These are phyloP conservation scores for Chrysoporthe cubensis DNA, from an alignment of 2,329 filamentous ascomycete genomes.

Conservation along the genomic window DNA sequence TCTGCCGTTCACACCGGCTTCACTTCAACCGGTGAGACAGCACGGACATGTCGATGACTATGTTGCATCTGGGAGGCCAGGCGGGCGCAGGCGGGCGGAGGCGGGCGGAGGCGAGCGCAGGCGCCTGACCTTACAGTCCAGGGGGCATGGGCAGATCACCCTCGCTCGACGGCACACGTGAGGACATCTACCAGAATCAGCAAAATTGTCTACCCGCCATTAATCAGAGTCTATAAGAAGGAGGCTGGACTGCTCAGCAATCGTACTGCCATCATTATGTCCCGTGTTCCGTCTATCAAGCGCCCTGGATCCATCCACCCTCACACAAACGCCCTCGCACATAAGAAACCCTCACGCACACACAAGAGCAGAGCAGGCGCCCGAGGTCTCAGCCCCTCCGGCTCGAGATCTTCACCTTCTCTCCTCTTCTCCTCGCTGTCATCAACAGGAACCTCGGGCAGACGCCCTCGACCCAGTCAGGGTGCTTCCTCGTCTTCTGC, in stretches of 20 bases:
- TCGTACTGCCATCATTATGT: not conserved
- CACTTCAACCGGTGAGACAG: not conserved
- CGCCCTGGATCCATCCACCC: too few species aligned
- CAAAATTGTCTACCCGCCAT: not conserved
- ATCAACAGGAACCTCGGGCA: conserved; percentile 30
- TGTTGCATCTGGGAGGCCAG: not conserved
- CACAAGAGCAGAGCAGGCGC: not conserved
- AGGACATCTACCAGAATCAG: not conserved
- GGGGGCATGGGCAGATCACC: not conserved
- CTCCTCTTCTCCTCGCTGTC: conserved; percentile 27
- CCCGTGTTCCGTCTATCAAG: not conserved
- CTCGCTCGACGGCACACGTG: not conserved
- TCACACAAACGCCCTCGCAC: too few species aligned
- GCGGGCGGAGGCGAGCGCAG: not conserved
- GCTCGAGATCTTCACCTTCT: conserved; percentile 8
- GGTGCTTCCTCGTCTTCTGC: conserved; percentile 32
- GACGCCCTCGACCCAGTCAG: conserved; percentile 31
- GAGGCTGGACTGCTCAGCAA: not conserved
- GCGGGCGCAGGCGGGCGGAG: too few species aligned
- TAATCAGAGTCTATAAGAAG: not conserved
- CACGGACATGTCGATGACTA: not conserved
- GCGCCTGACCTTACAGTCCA: not conserved
- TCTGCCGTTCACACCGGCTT: not conserved
- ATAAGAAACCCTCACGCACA: too few species aligned
- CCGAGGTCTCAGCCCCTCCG: not conserved